Evolutionary conservation across 345 rosid species (phyloP), one percentile per base, ranked within the genome.

Genomic region (Hirschfeldia incana): DNA sequence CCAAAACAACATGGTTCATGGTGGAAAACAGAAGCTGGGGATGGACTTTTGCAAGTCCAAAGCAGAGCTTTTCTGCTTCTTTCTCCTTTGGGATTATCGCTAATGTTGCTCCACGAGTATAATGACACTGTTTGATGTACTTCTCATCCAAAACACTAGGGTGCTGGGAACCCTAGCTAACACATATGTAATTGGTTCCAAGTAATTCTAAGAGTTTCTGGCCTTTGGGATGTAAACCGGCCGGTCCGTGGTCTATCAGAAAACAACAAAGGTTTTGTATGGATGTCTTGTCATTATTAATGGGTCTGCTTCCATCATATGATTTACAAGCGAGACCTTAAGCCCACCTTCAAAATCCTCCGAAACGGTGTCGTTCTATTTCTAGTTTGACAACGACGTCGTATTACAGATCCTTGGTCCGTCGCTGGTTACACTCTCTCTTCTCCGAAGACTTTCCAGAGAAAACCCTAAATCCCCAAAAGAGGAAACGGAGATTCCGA

Each of bases 401-500:
- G 51, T 42, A 0, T 3, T 42, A 5, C 51, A 8, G 51, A 11
- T 39, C 27, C 9, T 72, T 72, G 33, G n/a, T 28, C 21, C 68
- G 74, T 68, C 68, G 42, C 59, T 75, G 58, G 10, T 65, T 67
- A 37, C 79, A 59, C 12, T 11, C 67, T 37, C 58, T 36, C 17
- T 26, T 4, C 73, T 37, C 67, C 15, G 28, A 10, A 69, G 28
- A 32, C 46, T 28, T 60, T 28, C 29, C 63, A 12, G 6, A 65
- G 59, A 72, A 61, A 61, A 61, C 79, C 83, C 83, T 80, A 69
- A 80, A 74, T 69, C 83, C 39, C 78, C 34, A 74, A 59, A 51
- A 33, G 21, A 17, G 63, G 58, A 33, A 73, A 9, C 57, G 2
- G 8, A 6, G 68, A 58, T 30, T 39, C 9, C 68, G 72, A 49